These are phyloP conservation scores for Aspergillus taichungensis DNA, from an alignment of 495 filamentous ascomycete species.

Conservation along the genomic window DNA sequence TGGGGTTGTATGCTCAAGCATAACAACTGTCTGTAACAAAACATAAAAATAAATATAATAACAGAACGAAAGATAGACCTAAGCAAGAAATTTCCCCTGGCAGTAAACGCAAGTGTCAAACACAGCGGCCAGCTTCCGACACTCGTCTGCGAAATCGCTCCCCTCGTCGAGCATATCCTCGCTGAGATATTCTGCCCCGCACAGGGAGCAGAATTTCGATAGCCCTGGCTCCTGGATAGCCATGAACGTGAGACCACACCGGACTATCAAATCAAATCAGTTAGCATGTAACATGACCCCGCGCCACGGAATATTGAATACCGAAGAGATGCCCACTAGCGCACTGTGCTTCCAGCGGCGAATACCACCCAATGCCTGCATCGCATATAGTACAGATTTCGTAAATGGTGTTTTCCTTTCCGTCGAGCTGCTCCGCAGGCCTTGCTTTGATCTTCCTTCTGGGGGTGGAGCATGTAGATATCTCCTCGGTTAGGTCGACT, in stretches of 20 bases:
- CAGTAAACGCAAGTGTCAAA: conserved; percentile 51
- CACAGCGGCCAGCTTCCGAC: conserved; percentile 27
- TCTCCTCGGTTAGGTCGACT: conserved; percentile 26
- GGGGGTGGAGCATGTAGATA: conserved; percentile 16
- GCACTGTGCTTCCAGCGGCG: conserved; percentile 33
- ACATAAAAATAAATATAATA: not conserved
- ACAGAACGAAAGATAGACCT: not conserved
- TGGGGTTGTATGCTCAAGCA: conserved; percentile 46
- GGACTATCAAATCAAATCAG: conserved; percentile 21
- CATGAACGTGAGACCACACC: conserved; percentile 46
- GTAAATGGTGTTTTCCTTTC: conserved; percentile 20
- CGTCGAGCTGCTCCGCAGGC: conserved; percentile 13
- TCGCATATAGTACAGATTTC: conserved; percentile 43
- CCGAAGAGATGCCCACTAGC: conserved; percentile 41
- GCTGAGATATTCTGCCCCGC: conserved; percentile 39
- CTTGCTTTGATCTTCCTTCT: conserved; percentile 16
- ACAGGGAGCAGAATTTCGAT: conserved; percentile 46
- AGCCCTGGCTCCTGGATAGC: conserved; percentile 46
- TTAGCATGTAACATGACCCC: not conserved
- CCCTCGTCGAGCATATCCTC: conserved; percentile 27
- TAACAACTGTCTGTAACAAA: not conserved
- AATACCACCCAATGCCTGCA: conserved; percentile 30
- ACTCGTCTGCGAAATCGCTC: conserved; percentile 12
- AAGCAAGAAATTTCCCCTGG: conserved; percentile 38
- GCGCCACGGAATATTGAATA: conserved; percentile 11